A percentile compares a stretch with the other conserved stretches of the same genome.
These are phyloP conservation scores for Aspergillus tanneri DNA, from an alignment of 2,329 filamentous ascomycete species.

Conservation along the genomic window DNA sequence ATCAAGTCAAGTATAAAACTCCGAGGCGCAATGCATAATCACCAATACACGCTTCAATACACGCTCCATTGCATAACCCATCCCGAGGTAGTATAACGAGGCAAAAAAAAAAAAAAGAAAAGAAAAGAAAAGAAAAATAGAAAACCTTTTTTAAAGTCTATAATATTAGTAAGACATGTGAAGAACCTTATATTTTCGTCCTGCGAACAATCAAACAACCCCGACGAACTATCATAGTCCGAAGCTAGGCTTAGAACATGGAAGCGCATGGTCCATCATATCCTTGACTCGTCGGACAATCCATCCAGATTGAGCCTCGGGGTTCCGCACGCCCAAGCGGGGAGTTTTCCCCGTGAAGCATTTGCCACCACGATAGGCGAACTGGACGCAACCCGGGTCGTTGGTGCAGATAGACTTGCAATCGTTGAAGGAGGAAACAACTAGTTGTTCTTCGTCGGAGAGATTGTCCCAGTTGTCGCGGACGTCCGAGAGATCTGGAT, in stretches of 20 bases:
- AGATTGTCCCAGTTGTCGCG: constrained; percentile 39
- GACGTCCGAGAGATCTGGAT: constrained; percentile 30
- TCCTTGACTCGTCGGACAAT: constrained; percentile 29
- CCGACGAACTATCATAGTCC: constrained; percentile 17
- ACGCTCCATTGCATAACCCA: not conserved
- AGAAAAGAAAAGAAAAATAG: not conserved
- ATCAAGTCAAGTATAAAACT: not conserved
- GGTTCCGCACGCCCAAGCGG: constrained; percentile 28
- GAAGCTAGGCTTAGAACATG: constrained; percentile 30
- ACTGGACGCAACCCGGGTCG: constrained; percentile 32
- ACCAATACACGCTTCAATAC: not conserved
- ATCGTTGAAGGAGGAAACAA: constrained; percentile 29
- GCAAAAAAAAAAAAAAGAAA: not conserved
- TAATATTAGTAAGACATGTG: not conserved
- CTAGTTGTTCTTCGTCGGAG: constrained; percentile 31
- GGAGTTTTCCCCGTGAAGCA: constrained; percentile 35
- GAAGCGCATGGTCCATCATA: constrained; percentile 28
- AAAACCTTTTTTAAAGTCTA: no score
- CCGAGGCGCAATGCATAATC: not conserved
- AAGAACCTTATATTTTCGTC: not conserved
- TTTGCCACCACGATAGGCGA: constrained; percentile 27
- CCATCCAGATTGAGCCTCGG: constrained; percentile 34
- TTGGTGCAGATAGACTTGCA: constrained; percentile 32
- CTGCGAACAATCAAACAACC: not conserved
- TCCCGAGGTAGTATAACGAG: not conserved